A percentile compares a stretch with the other conserved stretches of the same genome.
Conservation (phyloP, 371 early-diverging fungal genomes). For the Capillidium rhysosporum region DNA sequence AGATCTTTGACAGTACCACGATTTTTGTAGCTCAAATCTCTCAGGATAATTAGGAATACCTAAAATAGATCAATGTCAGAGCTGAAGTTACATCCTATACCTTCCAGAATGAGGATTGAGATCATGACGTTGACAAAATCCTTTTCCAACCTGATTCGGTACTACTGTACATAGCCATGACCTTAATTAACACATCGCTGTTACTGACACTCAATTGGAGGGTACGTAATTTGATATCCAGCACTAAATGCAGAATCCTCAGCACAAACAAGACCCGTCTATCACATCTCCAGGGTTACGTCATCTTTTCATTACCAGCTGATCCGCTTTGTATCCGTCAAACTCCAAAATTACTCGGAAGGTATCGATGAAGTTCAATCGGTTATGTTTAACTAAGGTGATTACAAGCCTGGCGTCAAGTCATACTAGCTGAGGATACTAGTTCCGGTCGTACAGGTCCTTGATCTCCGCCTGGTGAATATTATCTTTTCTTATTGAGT, state of each 20-base stretch:
- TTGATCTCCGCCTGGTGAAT: slow-evolving; percentile 27
- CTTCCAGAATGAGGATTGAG: slow-evolving; percentile 77
- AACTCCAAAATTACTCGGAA: slow-evolving; percentile 70
- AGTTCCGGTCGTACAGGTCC: slow-evolving; percentile 35
- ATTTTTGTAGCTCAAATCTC: slow-evolving; percentile 36
- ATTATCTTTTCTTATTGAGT: slow-evolving; percentile 13
- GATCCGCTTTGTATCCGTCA: slow-evolving; percentile 59
- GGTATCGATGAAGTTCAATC: slow-evolving; percentile 74
- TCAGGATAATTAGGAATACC: slow-evolving; percentile 52
- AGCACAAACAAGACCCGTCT: slow-evolving; percentile 55
- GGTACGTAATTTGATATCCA: slow-evolving; percentile 39
- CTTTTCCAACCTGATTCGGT: slow-evolving; percentile 82
- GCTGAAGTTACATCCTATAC: slow-evolving; percentile 75
- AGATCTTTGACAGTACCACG: slow-evolving; percentile 28
- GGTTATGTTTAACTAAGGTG: slow-evolving; percentile 39
- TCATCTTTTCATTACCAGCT: slow-evolving; percentile 76
- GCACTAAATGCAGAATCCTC: slow-evolving; percentile 53
- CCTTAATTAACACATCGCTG: slow-evolving; percentile 47
- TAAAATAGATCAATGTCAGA: slow-evolving; percentile 81
- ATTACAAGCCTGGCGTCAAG: slow-evolving; percentile 84
- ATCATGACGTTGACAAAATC: slow-evolving; percentile 86
- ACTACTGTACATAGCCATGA: slow-evolving; percentile 67
- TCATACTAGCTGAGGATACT: slow-evolving; percentile 54
- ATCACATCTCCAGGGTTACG: slow-evolving; percentile 48
- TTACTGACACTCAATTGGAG: slow-evolving; percentile 62